Evolutionary conservation across 2,329 filamentous ascomycete species (phyloP).

Genomic region (Basipetospora chlamydospora): DNA sequence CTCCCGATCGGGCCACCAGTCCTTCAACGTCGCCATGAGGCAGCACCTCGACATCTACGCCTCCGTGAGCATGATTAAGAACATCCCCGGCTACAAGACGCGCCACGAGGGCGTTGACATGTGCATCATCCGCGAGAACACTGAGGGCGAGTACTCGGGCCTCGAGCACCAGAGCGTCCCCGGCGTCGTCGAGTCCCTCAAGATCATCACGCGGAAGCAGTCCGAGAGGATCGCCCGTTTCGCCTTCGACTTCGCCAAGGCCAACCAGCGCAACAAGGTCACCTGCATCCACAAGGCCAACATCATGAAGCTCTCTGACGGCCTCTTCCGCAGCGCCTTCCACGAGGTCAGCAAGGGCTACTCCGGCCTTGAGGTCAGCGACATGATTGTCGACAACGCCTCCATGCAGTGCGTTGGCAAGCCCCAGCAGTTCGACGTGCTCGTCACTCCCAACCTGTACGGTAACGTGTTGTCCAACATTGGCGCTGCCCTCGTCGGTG

Average conservation of each 20-base stretch:
- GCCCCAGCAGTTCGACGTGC: slow-evolving; percentile 97
- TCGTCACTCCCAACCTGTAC: slow-evolving; percentile 99
- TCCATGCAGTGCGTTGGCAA: slow-evolving; percentile 97
- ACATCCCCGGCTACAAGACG: slow-evolving; percentile 96
- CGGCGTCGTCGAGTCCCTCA: slow-evolving; percentile 96
- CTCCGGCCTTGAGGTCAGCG: slow-evolving; percentile 87
- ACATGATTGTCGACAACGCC: slow-evolving; percentile 99
- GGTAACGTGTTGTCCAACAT: slow-evolving; percentile 99
- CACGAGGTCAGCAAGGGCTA: slow-evolving; percentile 87
- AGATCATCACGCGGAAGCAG: slow-evolving; percentile 99
- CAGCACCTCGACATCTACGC: slow-evolving; percentile 99
- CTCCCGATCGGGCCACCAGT: slow-evolving; percentile 92
- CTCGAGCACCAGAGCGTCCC: slow-evolving; percentile 95
- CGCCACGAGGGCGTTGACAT: slow-evolving; percentile 95
- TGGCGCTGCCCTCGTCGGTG: slow-evolving; percentile 89
- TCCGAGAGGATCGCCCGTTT: slow-evolving; percentile 99
- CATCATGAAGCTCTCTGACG: slow-evolving; percentile 99
- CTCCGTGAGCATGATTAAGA: slow-evolving; percentile 96
- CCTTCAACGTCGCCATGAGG: slow-evolving; percentile 97
- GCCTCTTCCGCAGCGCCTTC: slow-evolving; percentile 97
- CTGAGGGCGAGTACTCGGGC: slow-evolving; percentile 98
- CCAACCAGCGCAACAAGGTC: slow-evolving; percentile 98
- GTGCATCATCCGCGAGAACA: slow-evolving; percentile 99
- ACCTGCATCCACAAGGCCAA: slow-evolving; percentile 99
- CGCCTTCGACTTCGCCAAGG: slow-evolving; percentile 91